A percentile compares a stretch with the other conserved stretches of the same genome.
Conservation (phyloP, 1,284 basidiomycete genomes). For the Neonothopanus nambi region DNA sequence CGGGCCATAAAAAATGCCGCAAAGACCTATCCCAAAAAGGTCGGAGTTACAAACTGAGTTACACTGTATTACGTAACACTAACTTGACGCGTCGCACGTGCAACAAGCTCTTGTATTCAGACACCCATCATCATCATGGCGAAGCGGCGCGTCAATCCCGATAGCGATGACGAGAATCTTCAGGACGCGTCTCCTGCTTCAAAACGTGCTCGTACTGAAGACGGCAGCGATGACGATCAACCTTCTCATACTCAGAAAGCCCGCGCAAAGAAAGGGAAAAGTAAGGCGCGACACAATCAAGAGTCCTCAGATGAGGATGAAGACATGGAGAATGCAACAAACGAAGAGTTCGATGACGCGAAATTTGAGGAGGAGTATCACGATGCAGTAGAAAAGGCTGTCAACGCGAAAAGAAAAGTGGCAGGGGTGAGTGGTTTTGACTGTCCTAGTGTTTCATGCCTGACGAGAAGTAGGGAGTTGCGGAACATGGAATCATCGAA, state of each 20-base stretch:
- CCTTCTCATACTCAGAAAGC: constrained; percentile 16
- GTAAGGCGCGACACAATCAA: constrained; percentile 33
- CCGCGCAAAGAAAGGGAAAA: constrained; percentile 26
- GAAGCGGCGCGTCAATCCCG: constrained; percentile 36
- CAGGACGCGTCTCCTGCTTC: constrained; percentile 28
- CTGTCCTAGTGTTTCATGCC: background rate
- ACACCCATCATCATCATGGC: constrained; percentile 29
- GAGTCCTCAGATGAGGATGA: constrained; percentile 32
- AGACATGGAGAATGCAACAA: constrained; percentile 32
- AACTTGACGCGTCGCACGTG: background rate
- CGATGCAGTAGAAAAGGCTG: constrained; percentile 38
- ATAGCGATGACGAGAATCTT: constrained; percentile 36
- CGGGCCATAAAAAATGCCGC: no score
- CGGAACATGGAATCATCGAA: constrained; percentile 87
- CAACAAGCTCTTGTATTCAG: background rate
- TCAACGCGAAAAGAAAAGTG: constrained; percentile 51
- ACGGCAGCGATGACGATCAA: constrained; percentile 37
- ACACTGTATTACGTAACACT: background rate
- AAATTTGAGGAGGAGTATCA: constrained; percentile 58
- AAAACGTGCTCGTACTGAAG: constrained; percentile 45
- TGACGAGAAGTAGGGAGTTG: constrained; percentile 53
- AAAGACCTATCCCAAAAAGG: background rate
- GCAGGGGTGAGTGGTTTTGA: constrained; percentile 51
- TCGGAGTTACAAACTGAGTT: no score
- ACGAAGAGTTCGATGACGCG: constrained; percentile 30